These are phyloP conservation scores for Lepiota venenata DNA, from an alignment of 768 basidiomycete species.

Conservation along the genomic window DNA sequence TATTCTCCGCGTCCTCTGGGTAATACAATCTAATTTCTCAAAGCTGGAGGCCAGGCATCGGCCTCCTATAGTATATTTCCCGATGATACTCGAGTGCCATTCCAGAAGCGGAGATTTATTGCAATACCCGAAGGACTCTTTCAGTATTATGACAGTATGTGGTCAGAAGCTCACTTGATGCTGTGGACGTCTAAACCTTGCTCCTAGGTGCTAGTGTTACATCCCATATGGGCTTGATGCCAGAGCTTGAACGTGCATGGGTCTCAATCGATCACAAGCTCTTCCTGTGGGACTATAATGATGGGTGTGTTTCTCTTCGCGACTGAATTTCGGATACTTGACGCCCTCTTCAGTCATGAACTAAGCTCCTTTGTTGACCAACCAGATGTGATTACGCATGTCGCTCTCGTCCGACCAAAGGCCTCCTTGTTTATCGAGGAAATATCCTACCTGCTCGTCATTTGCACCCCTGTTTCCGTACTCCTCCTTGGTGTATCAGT, in stretches of 20 bases:
- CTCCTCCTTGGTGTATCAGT: constrained; percentile 82
- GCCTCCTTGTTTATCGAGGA: constrained; percentile 88
- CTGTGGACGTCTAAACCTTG: constrained; percentile 10
- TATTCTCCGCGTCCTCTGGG: neutral
- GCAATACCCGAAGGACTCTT: constrained; percentile 78
- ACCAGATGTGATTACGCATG: constrained; percentile 84
- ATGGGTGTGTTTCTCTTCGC: constrained; percentile 60
- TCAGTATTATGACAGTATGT: constrained; percentile 72
- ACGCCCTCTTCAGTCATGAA: constrained; percentile 57
- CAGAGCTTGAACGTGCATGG: constrained; percentile 94
- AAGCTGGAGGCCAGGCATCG: constrained; percentile 67
- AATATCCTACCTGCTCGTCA: constrained; percentile 83
- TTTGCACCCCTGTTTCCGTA: constrained; percentile 83
- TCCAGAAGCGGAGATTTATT: constrained; percentile 72
- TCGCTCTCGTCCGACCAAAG: constrained; percentile 85
- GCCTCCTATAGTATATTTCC: constrained; percentile 75
- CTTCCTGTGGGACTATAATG: constrained; percentile 94
- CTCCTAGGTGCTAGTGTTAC: constrained; percentile 60
- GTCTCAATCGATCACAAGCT: constrained; percentile 92
- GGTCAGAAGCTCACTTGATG: neutral
- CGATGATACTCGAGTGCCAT: constrained; percentile 75
- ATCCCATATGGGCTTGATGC: constrained; percentile 87
- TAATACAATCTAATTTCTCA: constrained; percentile 12
- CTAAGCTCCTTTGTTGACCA: constrained; percentile 92
- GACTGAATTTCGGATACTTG: neutral